These are phyloP conservation scores for Pseudonectria foliicola DNA, from an alignment of 2,329 filamentous ascomycete genomes.

Conservation along the genomic window DNA sequence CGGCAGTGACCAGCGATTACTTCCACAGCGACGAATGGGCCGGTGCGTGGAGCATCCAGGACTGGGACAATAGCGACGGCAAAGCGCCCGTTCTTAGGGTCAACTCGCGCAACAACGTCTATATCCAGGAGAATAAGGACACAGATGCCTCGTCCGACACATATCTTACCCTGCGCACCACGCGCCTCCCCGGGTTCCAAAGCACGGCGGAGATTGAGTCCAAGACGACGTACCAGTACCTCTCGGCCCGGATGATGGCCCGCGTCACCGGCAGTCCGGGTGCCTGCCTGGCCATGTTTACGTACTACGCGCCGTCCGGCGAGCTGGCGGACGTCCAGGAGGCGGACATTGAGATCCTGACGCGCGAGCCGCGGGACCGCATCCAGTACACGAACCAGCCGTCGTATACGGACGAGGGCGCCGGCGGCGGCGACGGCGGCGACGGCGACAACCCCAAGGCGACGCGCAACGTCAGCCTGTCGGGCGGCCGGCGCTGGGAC, in stretches of 20 bases:
- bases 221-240: constrained; percentile 19
- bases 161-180: constrained; percentile 41
- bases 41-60: constrained; percentile 30
- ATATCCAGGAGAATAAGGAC: constrained; percentile 38
- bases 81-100: constrained; percentile 29
- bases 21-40: constrained; percentile 31
- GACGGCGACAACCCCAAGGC: no score
- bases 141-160: constrained; percentile 27
- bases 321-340: constrained; percentile 38
- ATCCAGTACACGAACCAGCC: constrained; percentile 57
- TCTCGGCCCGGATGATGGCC: constrained; percentile 42
- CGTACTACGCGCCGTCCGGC: constrained; percentile 33
- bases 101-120: constrained; percentile 38
- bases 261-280: constrained; percentile 41
- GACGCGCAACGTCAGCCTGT: constrained; percentile 40
- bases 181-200: constrained; percentile 37
- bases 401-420: constrained; percentile 36
- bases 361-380: constrained; percentile 33
- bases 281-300: constrained; percentile 47
- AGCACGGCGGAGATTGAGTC: constrained; percentile 42
- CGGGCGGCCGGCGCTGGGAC: constrained; percentile 38
- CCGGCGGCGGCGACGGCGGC: no score
- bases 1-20: constrained; percentile 30
- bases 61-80: constrained; percentile 33
- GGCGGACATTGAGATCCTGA: constrained; percentile 47